These are phyloP conservation scores for Aspergillus hancockii DNA, from an alignment of 495 filamentous ascomycete species.

Conservation along the genomic window DNA sequence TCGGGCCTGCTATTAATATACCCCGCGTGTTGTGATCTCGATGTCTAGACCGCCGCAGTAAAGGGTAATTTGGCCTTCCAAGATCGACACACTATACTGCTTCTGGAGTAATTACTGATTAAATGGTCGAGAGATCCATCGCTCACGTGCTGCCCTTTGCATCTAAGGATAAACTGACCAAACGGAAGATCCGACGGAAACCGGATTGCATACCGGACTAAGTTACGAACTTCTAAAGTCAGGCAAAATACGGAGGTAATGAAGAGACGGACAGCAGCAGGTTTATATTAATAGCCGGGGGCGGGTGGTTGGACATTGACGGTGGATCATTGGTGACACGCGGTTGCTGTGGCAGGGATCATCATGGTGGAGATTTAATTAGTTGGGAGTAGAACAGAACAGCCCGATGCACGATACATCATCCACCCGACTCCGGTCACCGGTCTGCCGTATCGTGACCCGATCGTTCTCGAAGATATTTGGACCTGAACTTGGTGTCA, in stretches of 20 bases:
- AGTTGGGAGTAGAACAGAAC: slow-evolving; percentile 18
- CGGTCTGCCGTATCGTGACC: slow-evolving; percentile 7
- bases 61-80: too few relatives aligned
- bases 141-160: too few relatives aligned
- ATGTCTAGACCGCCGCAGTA: too few relatives aligned
- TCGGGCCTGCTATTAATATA: too few relatives aligned
- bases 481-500: slow-evolving; percentile 2
- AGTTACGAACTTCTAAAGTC: neutral
- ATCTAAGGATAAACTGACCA: neutral
- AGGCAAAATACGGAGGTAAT: neutral
- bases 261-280: neutral
- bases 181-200: neutral
- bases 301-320: slow-evolving; percentile 27
- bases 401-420: slow-evolving; percentile 21
- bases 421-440: slow-evolving; percentile 18
- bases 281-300: slow-evolving; percentile 2
- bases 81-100: too few relatives aligned
- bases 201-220: neutral
- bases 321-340: slow-evolving; percentile 12
- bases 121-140: too few relatives aligned
- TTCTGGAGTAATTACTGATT: too few relatives aligned
- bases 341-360: slow-evolving; percentile 43
- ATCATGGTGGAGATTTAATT: slow-evolving; percentile 33
- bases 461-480: slow-evolving; percentile 14
- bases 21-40: too few relatives aligned